Conservation (phyloP, 2,329 filamentous ascomycete genomes). For the Fonsecaea erecta region DNA sequence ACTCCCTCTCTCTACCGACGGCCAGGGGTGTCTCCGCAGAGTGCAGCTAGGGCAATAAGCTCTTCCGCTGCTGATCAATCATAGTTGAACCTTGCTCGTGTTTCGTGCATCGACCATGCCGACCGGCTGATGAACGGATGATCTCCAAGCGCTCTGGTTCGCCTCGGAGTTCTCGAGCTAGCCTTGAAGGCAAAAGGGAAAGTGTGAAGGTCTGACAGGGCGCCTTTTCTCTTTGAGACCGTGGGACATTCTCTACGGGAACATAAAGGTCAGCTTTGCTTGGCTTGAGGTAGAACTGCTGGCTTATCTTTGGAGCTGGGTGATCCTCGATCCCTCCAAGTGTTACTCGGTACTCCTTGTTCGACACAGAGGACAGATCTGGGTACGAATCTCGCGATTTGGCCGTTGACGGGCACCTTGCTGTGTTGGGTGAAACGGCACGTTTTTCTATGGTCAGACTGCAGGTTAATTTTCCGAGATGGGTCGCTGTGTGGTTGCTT, state of each 20-base stretch:
- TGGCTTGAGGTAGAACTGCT: neutral
- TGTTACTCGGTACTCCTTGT: neutral
- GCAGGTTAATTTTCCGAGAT: conserved; percentile 1
- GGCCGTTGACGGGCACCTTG: neutral
- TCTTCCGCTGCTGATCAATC: conserved; percentile 1
- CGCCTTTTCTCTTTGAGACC: neutral
- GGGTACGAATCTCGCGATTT: neutral
- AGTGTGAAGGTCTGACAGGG: neutral
- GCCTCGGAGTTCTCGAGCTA: conserved; percentile 10
- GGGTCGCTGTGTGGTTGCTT: neutral
- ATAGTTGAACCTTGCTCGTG: neutral
- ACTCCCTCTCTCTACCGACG: neutral
- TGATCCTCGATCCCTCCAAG: neutral
- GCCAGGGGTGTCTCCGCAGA: neutral
- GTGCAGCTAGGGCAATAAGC: conserved; percentile 4
- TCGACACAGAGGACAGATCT: no score
- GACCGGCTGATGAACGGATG: conserved; percentile 1
- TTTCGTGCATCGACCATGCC: neutral
- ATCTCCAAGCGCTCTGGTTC: conserved; percentile 8
- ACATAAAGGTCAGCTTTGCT: neutral
- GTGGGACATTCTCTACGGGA: neutral
- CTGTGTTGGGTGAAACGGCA: neutral
- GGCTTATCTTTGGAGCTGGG: neutral
- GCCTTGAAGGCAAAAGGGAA: neutral
- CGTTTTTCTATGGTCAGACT: neutral